A percentile compares a stretch with the other conserved stretches of the same genome.
Evolutionary conservation across 78 protist genomes (phyloP).

Genomic region (Pigoraptor vietnamica): DNA sequence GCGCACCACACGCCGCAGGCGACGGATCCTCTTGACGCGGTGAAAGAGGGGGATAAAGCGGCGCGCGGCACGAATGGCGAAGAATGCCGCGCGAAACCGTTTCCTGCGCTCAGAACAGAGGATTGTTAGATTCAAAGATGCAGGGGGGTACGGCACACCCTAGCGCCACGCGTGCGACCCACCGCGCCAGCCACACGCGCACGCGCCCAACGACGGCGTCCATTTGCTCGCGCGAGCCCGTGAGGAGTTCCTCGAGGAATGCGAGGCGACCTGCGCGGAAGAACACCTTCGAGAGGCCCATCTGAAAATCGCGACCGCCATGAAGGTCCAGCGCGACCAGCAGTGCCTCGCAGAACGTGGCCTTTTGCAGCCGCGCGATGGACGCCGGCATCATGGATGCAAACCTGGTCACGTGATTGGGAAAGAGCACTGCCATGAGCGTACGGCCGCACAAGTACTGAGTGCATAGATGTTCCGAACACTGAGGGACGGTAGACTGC

Average conservation of each 20-base stretch:
- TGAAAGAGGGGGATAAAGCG: not conserved
- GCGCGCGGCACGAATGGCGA: not conserved
- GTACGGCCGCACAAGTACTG: too few species aligned
- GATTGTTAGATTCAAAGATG: not conserved
- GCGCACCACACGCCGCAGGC: not conserved
- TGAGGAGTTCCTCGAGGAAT: not conserved
- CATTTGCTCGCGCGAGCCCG: not conserved
- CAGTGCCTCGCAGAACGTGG: conserved; percentile 13
- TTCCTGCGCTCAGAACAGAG: not conserved
- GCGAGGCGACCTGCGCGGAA: conserved; percentile 7
- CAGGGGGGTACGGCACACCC: not conserved
- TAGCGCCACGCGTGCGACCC: not conserved
- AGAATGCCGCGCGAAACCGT: not conserved
- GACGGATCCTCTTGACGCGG: not conserved
- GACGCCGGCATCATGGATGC: not conserved
- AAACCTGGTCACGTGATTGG: too few species aligned
- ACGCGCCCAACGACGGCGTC: not conserved
- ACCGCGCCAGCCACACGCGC: not conserved
- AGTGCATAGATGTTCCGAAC: too few species aligned
- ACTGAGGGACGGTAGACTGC: too few species aligned
- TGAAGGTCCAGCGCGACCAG: conserved; percentile 12
- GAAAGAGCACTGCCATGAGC: not conserved
- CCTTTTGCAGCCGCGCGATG: not conserved
- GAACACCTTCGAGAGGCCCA: conserved; percentile 17
- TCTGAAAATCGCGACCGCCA: conserved; percentile 8